Evolutionary conservation across 306 rosid species (phyloP), one percentile per base, ranked within the genome.

Genomic region (Castanea mollissima): DNA sequence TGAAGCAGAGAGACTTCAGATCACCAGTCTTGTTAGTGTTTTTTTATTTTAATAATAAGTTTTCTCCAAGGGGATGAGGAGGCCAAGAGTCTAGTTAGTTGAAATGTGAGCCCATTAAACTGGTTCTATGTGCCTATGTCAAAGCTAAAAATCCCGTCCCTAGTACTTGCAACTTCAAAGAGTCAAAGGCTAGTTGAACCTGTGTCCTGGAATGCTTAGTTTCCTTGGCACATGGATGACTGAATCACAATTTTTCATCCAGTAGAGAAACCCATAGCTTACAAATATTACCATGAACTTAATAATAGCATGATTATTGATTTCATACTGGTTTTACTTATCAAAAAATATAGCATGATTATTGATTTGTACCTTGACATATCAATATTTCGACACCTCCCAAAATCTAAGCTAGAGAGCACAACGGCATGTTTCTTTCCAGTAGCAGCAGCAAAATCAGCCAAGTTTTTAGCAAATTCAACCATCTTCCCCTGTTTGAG

Each of bases 361-460:
- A 73, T 8, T 12, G 68, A 62, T 78, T 38, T 44, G 75, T 88
- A 94, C 97, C 97, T 91, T 29, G 95, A 92, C 89, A 82, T 85
- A 78, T 94, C 97, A 86, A 92, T 87, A 55, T 85, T 83, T 87
- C 85, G 93, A 97, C 97, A 94, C 84, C 86, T 94, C 74, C 95
- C 92, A 81, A 92, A 94, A 72, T 94, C 99, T 82, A 94, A 90
- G 88, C 99, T 85, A 49, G 97, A 94, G 63, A 94, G 95, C 84
- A 94, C 77, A 77, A 91, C 65, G 57, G 91, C 75, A 75, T 89
- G 92, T 91, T 90, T 91, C 89, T 88, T 92, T 55, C 97, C 97
- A 84, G 84, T 87, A 29, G 73, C 78, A 63, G 83, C 91, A 77
- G 87, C 81, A 87, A 88, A 90, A 51, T 92, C 91, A 73, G 93